Evolutionary conservation across 106 monocot species (phyloP).

Genomic region (Acanthochlamys bracteata): DNA sequence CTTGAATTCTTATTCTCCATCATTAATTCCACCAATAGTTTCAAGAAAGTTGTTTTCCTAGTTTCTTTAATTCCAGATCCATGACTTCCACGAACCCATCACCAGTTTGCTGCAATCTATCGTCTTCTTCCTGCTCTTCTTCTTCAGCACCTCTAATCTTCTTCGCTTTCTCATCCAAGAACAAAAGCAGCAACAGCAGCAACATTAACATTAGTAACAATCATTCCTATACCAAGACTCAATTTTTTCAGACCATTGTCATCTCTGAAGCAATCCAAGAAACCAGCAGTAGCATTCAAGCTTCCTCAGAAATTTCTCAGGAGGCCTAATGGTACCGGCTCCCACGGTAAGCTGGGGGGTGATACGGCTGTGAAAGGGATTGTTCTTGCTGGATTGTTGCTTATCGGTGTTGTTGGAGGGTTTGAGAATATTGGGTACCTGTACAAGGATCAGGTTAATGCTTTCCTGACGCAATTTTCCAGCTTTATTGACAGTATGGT

Average conservation of each 20-base stretch:
- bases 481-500: conserved; percentile 71
- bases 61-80: too few relatives aligned
- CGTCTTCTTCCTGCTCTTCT: conserved; percentile 16
- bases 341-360: conserved; percentile 17
- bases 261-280: conserved; percentile 52
- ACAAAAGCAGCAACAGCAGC: too few relatives aligned
- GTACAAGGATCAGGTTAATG: conserved; percentile 86
- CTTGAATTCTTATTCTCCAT: background rate
- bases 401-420: conserved; percentile 72
- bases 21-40: too few relatives aligned
- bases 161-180: too few relatives aligned
- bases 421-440: conserved; percentile 68
- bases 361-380: conserved; percentile 55
- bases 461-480: conserved; percentile 80
- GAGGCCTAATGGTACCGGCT: conserved; percentile 29
- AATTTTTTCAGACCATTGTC: conserved; percentile 32
- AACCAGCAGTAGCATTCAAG: conserved; percentile 39
- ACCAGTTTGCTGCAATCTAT: background rate
- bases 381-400: conserved; percentile 65
- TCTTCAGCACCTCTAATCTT: conserved; percentile 9
- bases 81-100: background rate
- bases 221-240: conserved; percentile 9
- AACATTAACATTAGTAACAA: background rate
- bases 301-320: conserved; percentile 38
- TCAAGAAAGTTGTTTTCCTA: too few relatives aligned